Evolutionary conservation across 1,284 basidiomycete species (phyloP).

Genomic region (Ceratorhiza oryzae-sativae): DNA sequence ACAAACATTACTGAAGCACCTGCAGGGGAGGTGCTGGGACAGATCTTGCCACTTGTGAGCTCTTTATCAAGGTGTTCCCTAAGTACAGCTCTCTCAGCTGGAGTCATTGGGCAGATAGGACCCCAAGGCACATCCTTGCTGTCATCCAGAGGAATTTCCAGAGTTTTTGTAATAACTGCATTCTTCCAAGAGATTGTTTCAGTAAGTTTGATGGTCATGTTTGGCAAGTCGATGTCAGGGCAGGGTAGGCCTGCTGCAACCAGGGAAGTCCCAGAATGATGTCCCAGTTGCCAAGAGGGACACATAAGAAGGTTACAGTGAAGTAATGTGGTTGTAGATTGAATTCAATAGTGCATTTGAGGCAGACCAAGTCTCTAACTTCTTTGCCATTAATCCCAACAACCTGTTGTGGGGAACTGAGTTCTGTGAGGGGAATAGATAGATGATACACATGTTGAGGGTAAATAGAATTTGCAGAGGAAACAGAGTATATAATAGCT

Average conservation of each 20-base stretch:
- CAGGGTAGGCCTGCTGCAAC: not conserved
- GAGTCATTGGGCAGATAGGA: no score
- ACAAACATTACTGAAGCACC: no score
- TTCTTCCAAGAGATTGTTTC: no score
- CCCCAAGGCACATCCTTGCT: no score
- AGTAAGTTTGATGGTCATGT: no score
- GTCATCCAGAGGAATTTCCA: no score
- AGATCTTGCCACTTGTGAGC: no score
- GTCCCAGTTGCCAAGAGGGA: not conserved
- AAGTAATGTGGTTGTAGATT: not conserved
- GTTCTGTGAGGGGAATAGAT: not conserved
- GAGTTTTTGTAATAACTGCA: no score
- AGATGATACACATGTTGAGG: not conserved
- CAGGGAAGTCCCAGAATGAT: not conserved
- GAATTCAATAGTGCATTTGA: not conserved
- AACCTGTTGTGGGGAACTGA: not conserved
- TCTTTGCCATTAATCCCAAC: conserved; percentile 3
- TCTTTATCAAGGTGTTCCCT: no score
- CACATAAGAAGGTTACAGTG: not conserved
- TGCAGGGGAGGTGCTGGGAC: no score
- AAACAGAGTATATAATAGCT: not conserved
- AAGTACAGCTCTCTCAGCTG: no score
- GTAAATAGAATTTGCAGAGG: not conserved
- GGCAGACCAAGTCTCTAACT: not conserved
- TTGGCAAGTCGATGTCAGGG: no score